A percentile compares a stretch with the other conserved stretches of the same genome.
Conservation (phyloP, 306 rosid species). For the Acacia acuminata region DNA sequence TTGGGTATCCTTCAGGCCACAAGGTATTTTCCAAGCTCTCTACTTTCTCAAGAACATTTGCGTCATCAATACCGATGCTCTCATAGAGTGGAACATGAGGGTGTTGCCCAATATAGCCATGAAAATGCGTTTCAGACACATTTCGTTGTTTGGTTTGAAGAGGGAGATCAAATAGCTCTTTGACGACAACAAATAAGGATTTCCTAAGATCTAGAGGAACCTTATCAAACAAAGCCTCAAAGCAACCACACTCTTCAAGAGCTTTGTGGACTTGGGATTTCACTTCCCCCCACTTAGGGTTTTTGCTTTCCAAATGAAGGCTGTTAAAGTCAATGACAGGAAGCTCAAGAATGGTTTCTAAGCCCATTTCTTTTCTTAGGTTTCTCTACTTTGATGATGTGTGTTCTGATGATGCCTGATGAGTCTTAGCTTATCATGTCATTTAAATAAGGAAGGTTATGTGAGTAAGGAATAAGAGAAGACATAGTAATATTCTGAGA, state of each 20-base stretch:
- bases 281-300: constrained; percentile 19
- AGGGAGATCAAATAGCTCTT: constrained; percentile 25
- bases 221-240: background rate
- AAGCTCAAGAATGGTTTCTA: constrained; percentile 49
- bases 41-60: background rate
- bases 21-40: background rate
- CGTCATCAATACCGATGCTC: background rate
- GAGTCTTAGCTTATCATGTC: background rate
- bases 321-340: constrained; percentile 55
- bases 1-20: background rate
- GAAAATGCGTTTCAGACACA: background rate
- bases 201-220: constrained; percentile 43
- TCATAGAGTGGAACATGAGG: background rate
- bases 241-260: background rate
- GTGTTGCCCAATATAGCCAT: background rate
- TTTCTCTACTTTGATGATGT: background rate
- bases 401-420: background rate
- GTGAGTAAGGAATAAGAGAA: background rate
- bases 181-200: constrained; percentile 36
- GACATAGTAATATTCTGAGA: background rate
- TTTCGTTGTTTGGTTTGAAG: background rate
- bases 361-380: constrained; percentile 35
- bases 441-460: background rate
- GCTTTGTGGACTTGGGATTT: background rate
- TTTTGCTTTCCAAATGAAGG: constrained; percentile 25